These are phyloP conservation scores for Phytophthora sansomeana DNA, from an alignment of 352 stramenopile genomes.

Conservation along the genomic window DNA sequence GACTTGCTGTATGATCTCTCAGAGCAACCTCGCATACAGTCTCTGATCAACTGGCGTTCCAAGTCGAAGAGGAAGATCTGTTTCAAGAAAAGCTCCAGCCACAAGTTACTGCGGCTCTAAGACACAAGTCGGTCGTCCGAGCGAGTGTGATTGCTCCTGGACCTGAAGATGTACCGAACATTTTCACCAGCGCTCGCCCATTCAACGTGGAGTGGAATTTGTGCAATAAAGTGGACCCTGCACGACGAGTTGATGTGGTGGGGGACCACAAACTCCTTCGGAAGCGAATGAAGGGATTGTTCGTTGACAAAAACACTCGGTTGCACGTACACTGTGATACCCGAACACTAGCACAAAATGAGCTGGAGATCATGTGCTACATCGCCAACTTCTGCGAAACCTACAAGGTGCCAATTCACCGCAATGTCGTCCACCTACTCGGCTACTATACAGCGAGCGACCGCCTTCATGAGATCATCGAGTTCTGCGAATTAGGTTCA, in stretches of 20 bases:
- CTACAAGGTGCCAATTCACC: constrained; percentile 47
- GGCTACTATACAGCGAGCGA: constrained; percentile 61
- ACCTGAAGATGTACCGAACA: constrained; percentile 35
- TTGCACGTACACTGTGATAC: constrained; percentile 49
- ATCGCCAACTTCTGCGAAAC: constrained; percentile 51
- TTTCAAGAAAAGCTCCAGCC: constrained; percentile 40
- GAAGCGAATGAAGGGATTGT: constrained; percentile 53
- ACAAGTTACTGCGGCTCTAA: constrained; percentile 19
- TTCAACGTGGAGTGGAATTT: constrained; percentile 76
- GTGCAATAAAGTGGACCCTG: constrained; percentile 64
- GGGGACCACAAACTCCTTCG: constrained; percentile 58
- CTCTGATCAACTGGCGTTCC: constrained; percentile 23
- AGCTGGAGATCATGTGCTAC: constrained; percentile 72
- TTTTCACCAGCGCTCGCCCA: constrained; percentile 59
- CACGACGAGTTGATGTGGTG: constrained; percentile 62
- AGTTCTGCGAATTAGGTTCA: constrained; percentile 70
- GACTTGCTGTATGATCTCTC: constrained; percentile 19
- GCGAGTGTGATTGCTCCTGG: constrained; percentile 22
- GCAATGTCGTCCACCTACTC: constrained; percentile 60
- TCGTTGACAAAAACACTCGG: constrained; percentile 66
- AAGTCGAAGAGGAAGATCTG: constrained; percentile 33
- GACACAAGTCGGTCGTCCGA: constrained; percentile 36
- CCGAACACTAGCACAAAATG: constrained; percentile 51
- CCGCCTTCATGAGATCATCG: constrained; percentile 64
- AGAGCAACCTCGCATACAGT: constrained; percentile 4